These are phyloP conservation scores for Schizosaccharomyces japonicus DNA, from an alignment of 805 yeast species.

Conservation along the genomic window DNA sequence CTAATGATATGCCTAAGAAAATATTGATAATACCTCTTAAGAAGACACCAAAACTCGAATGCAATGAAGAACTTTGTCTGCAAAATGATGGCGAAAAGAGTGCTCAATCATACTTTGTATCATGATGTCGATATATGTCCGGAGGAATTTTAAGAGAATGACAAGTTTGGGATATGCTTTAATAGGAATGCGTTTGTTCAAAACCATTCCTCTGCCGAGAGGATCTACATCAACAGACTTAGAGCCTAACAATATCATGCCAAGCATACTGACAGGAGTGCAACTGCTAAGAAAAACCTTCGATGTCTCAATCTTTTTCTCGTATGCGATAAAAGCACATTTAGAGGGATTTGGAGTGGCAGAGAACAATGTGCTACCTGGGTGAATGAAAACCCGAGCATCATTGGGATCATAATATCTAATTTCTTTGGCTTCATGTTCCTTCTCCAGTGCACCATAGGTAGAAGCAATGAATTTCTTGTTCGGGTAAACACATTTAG, in stretches of 20 bases:
- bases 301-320: slow-evolving; percentile 28
- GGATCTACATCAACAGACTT: slow-evolving; percentile 32
- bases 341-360: slow-evolving; percentile 19
- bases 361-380: slow-evolving; percentile 54
- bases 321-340: slow-evolving; percentile 37
- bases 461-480: slow-evolving; percentile 45
- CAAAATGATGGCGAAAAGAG: too few species aligned
- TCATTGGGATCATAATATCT: slow-evolving; percentile 42
- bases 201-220: slow-evolving; percentile 53
- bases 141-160: not conserved
- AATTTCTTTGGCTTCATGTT: slow-evolving; percentile 52
- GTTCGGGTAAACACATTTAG: slow-evolving; percentile 61
- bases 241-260: slow-evolving; percentile 51
- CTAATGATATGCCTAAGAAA: too few species aligned
- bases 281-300: slow-evolving; percentile 49
- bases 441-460: slow-evolving; percentile 65
- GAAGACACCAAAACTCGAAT: too few species aligned
- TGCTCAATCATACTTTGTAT: too few species aligned
- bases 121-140: not conserved
- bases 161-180: slow-evolving; percentile 84
- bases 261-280: slow-evolving; percentile 55
- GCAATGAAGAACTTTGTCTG: too few species aligned
- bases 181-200: slow-evolving; percentile 76
- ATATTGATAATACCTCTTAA: too few species aligned
- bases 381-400: slow-evolving; percentile 56